Evolutionary conservation across 768 basidiomycete species (phyloP).

Genomic region (Mycena venus): DNA sequence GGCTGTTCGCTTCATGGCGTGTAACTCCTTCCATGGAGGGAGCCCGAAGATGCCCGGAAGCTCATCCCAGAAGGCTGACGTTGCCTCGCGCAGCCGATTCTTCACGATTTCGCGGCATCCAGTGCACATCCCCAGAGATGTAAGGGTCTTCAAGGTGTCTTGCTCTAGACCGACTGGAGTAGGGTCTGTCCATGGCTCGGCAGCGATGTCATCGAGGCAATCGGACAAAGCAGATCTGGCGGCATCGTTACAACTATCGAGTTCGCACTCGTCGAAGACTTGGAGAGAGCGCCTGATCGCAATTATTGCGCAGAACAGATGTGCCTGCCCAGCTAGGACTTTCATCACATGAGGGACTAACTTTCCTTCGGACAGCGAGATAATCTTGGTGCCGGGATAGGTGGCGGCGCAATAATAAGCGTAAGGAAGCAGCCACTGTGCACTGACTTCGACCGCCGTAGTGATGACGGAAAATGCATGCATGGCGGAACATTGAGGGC

Average conservation of each 20-base stretch:
- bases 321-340: background rate
- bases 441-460: background rate
- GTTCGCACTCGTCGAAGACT: no score
- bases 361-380: background rate
- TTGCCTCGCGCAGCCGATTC: background rate
- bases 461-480: background rate
- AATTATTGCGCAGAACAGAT: background rate
- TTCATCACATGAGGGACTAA: background rate
- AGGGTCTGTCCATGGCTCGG: no score
- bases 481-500: background rate
- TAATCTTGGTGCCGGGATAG: background rate
- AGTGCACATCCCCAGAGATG: background rate
- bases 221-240: no score
- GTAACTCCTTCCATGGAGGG: constrained; percentile 5
- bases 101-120: background rate
- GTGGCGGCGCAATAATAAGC: background rate
- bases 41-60: constrained; percentile 1
- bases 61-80: background rate
- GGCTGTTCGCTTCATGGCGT: background rate
- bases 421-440: background rate
- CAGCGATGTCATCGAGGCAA: no score
- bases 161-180: background rate
- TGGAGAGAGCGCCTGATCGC: no score
- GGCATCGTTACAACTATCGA: no score
- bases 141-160: background rate